These are phyloP conservation scores for Pachysandra terminalis DNA, from an alignment of 164 flowering plant genomes.

Conservation along the genomic window DNA sequence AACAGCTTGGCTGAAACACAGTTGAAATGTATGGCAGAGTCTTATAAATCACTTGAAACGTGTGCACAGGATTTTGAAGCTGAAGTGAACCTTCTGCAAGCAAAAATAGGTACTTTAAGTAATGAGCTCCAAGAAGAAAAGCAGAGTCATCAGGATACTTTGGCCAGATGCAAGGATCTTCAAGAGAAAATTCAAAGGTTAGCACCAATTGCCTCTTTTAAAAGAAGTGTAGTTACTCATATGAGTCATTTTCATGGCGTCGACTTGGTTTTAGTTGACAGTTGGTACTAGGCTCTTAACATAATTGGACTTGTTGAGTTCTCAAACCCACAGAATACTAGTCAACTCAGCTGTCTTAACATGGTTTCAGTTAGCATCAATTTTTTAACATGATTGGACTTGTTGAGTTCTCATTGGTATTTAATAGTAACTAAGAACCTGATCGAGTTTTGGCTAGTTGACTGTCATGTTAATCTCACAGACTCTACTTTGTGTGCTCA, in stretches of 20 bases:
- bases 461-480: no score
- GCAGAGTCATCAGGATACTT: constrained; percentile 48
- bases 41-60: constrained; percentile 82
- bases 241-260: neutral
- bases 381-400: no score
- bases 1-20: constrained; percentile 92
- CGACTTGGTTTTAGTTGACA: no score
- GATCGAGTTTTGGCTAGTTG: neutral
- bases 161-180: constrained; percentile 63
- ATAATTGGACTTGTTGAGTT: no score
- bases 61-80: constrained; percentile 62
- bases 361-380: no score
- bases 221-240: neutral
- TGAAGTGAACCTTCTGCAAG: constrained; percentile 55
- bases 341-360: no score
- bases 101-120: constrained; percentile 49
- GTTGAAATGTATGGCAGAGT: constrained; percentile 97
- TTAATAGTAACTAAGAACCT: neutral
- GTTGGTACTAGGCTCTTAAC: no score
- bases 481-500: no score
- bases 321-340: no score
- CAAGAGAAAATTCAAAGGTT: constrained; percentile 76
- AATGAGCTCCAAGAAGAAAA: constrained; percentile 77
- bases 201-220: constrained; percentile 13
- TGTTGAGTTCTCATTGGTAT: neutral